Evolutionary conservation across 768 basidiomycete species (phyloP), one percentile per base, ranked within the genome.

Genomic region (Mycena epipterygia): DNA sequence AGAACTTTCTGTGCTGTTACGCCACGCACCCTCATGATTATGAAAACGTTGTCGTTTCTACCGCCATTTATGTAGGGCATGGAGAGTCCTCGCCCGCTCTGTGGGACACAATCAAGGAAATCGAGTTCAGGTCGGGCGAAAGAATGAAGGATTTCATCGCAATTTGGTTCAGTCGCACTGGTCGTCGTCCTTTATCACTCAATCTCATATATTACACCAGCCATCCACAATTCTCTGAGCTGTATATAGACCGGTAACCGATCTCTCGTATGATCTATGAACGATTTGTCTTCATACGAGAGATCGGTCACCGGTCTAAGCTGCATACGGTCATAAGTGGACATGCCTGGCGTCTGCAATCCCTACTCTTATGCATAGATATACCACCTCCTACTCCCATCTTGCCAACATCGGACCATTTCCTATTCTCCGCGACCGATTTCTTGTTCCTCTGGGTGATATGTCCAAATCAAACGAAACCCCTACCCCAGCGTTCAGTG

Each of bases 81-180:
- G 68, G 68, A 62, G 68, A 16, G 39, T n/a, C 13, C 6, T 70
- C 37, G 68, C 61, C 68, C 29, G 30, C 42, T 27, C 61, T 70
- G 52, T 70, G 68, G 68, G 55, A 64, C 57, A 63, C 42, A 21
- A 39, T 67, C 37, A 12, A 5, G 27, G 56, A 59, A 30, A 33
- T 65, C 46, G 35, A 59, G 13, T 58, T 49, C 48, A 27, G 7
- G n/a, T 42, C 1, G 30, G 46, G 12, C 29, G 55, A 5, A 7
- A 12, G 5, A 16, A 41, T 29, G 8, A 30, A 59, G 27, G 37
- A 37, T 14, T 16, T 59, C 12, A 14, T 59, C n/a, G 14, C 13
- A 21, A 59, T 32, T 19, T 67, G 65, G 56, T 67, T 67, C 57
- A 59, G 65, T 48, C 65, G 57, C 17, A 57, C 65, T 19, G 56